Evolutionary conservation across 345 rosid species (phyloP).

Genomic region (Raphanus sativus): DNA sequence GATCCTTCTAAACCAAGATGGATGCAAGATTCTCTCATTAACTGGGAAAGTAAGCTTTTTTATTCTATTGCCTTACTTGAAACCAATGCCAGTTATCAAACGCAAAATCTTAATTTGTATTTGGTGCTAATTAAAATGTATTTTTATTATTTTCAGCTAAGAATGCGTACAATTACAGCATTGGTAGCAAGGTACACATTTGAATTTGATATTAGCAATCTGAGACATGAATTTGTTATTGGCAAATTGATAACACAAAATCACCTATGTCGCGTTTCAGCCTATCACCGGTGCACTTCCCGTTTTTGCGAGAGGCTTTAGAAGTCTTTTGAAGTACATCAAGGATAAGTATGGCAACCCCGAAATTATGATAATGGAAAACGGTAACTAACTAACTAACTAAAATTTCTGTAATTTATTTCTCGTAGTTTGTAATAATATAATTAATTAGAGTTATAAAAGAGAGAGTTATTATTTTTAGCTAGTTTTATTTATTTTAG

Average conservation of each 20-base stretch:
- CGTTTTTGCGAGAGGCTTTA: not conserved
- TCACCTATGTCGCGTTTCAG: constrained; percentile 5
- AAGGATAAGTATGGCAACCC: constrained; percentile 1
- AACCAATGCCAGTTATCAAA: not conserved
- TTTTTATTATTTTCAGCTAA: constrained; percentile 17
- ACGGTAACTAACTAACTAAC: constrained; percentile 1
- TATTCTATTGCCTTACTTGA: not conserved
- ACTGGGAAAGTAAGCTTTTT: constrained; percentile 34
- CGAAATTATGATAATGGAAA: constrained; percentile 4
- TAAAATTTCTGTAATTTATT: not conserved
- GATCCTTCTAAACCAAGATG: constrained; percentile 31
- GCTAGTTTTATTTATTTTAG: not conserved
- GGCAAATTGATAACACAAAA: not conserved
- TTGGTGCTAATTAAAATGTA: not conserved
- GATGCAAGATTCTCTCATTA: constrained; percentile 35
- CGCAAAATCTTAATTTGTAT: not conserved
- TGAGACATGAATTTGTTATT: not conserved
- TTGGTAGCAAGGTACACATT: constrained; percentile 29
- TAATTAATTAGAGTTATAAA: not conserved
- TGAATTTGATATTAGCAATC: not conserved
- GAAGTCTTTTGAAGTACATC: constrained; percentile 1
- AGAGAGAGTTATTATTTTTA: not conserved
- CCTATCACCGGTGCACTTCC: constrained; percentile 5
- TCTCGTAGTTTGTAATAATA: not conserved
- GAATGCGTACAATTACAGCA: not conserved